Percentiles rank a stretch among this genome's conserved stretches.
phyloP scores from a whole-genome alignment of 106 monocot species.

The Dioscorea alata region DNA sequence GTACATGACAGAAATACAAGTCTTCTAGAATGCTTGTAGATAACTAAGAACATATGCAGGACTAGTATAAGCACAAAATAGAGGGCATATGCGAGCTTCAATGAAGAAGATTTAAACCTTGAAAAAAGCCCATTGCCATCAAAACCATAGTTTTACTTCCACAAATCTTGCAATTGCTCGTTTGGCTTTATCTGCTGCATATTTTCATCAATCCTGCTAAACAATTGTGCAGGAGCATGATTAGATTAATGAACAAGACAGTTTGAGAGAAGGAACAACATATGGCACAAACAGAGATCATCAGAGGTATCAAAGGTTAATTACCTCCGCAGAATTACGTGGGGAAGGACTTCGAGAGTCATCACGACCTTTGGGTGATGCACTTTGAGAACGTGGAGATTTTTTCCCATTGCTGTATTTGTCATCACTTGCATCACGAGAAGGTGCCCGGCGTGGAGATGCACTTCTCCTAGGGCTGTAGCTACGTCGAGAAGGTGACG shows the following conservation, averaged over 20 bases:
- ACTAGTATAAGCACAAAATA: not conserved
- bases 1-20: not conserved
- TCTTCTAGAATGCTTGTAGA: not conserved
- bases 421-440: slow-evolving; percentile 8
- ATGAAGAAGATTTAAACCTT: not conserved
- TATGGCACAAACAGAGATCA: too few relatives aligned
- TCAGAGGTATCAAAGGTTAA: not conserved
- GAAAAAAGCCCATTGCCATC: not conserved
- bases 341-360: slow-evolving; percentile 7
- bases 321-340: slow-evolving; percentile 11
- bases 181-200: too few relatives aligned
- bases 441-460: slow-evolving; percentile 12
- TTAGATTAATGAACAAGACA: not conserved
- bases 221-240: not conserved
- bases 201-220: not conserved
- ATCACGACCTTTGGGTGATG: slow-evolving; percentile 9
- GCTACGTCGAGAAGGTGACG: slow-evolving; percentile 25
- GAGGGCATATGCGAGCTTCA: not conserved
- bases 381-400: slow-evolving; percentile 15
- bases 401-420: not conserved
- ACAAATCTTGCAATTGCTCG: not conserved
- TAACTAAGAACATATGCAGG: not conserved
- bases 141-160: not conserved
- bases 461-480: slow-evolving; percentile 15
- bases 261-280: not conserved